Percentiles rank a stretch among this genome's conserved stretches.
phyloP scores from a whole-genome alignment of 768 basidiomycete species.

The Hortiboletus campestris region DNA sequence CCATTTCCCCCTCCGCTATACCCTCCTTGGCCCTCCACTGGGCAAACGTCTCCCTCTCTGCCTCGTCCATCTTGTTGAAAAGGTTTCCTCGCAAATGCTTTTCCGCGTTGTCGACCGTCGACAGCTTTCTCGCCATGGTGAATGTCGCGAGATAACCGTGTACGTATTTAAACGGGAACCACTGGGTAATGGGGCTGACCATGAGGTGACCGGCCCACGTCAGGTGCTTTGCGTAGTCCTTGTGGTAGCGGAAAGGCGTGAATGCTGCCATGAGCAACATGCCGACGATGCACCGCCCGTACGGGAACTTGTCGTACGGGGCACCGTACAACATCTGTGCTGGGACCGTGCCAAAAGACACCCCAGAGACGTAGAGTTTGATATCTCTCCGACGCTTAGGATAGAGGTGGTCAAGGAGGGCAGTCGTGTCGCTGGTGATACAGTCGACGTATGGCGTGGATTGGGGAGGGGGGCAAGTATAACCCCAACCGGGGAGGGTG shows the following conservation, averaged over 20 bases:
- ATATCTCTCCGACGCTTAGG: conserved; percentile 37
- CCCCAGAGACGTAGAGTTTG: conserved; percentile 50
- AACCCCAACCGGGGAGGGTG: conserved; percentile 60
- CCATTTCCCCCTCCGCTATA: conserved; percentile 42
- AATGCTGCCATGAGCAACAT: conserved; percentile 47
- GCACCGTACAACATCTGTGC: conserved; percentile 59
- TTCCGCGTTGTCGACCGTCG: conserved; percentile 41
- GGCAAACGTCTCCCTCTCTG: conserved; percentile 32
- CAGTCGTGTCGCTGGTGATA: conserved; percentile 43
- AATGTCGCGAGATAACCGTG: conserved; percentile 33
- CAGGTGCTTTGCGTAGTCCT: conserved; percentile 44
- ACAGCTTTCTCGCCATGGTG: conserved; percentile 35
- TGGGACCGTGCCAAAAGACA: conserved; percentile 52
- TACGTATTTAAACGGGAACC: conserved; percentile 39
- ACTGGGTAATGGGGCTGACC: conserved; percentile 43
- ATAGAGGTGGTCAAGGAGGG: conserved; percentile 50
- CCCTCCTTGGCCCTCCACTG: conserved; percentile 43
- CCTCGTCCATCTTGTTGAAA: conserved; percentile 42
- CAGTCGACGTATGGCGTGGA: conserved; percentile 38
- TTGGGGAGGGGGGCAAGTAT: conserved; percentile 42
- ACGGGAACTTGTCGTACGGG: conserved; percentile 49
- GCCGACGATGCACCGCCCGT: conserved; percentile 44
- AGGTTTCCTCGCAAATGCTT: conserved; percentile 37
- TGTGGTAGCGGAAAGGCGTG: conserved; percentile 47
- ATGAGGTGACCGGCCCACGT: conserved; percentile 47